Percentiles rank a stretch among this genome's conserved stretches.
These are phyloP conservation scores for Claviceps citrina DNA, from an alignment of 2,329 filamentous ascomycete genomes.

Conservation along the genomic window DNA sequence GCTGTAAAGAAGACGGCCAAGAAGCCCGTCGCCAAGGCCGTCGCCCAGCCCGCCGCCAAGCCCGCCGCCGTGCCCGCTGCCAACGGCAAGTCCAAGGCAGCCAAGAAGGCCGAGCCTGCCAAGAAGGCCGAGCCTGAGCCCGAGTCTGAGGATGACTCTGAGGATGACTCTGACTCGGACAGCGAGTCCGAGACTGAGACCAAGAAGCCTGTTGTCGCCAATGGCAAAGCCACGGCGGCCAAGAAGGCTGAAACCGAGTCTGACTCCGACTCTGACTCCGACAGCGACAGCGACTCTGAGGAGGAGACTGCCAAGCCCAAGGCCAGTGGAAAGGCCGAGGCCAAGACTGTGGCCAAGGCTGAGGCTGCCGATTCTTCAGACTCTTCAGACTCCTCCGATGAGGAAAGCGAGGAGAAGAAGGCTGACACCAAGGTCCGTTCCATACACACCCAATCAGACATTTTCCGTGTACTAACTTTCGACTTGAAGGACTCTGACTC, in stretches of 20 bases:
- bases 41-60: constrained; percentile 7
- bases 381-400: constrained; percentile 13
- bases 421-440: constrained; percentile 16
- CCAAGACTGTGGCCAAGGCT: constrained; percentile 16
- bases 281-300: constrained; percentile 20
- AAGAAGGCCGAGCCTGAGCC: constrained; percentile 11
- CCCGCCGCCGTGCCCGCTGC: constrained; percentile 1
- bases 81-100: constrained; percentile 14
- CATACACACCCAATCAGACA: no score
- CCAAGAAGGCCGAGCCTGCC: constrained; percentile 12
- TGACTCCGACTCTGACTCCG: constrained; percentile 20
- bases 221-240: constrained; percentile 2
- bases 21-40: constrained; percentile 7
- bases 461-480: no score
- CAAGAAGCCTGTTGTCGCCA: constrained; percentile 10
- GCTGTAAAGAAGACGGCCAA: constrained; percentile 17
- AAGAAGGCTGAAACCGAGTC: constrained; percentile 18
- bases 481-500: constrained; percentile 3
- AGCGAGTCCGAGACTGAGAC: constrained; percentile 24
- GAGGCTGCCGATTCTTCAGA: constrained; percentile 19
- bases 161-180: constrained; percentile 21
- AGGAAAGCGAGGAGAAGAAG: constrained; percentile 10
- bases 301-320: constrained; percentile 18
- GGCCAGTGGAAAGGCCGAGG: constrained; percentile 9
- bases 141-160: constrained; percentile 4